Evolutionary conservation across 148 eudicot genomes (phyloP).

Genomic region (Vaccinium darrowii): DNA sequence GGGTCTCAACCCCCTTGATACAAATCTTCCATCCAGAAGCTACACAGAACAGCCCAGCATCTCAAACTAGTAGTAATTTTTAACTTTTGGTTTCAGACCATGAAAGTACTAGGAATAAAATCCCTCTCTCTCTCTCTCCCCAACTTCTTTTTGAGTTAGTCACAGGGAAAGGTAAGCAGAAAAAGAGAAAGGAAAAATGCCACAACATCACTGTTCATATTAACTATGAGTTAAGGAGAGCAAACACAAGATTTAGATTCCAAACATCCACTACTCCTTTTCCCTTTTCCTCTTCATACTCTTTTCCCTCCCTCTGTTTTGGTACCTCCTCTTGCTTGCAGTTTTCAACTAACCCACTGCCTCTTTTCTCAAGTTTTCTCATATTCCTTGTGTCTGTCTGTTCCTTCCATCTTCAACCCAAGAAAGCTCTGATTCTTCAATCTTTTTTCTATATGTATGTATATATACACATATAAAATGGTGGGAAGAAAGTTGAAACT

Average conservation of each 20-base stretch:
- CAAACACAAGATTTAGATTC: conserved; percentile 39
- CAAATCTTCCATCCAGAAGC: neutral
- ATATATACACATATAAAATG: conserved; percentile 8
- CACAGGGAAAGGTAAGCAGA: conserved; percentile 25
- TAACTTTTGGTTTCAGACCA: conserved; percentile 17
- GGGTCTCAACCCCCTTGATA: neutral
- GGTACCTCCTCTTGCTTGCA: conserved; percentile 60
- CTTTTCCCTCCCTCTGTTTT: conserved; percentile 22
- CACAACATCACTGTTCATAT: neutral
- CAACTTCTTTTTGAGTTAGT: conserved; percentile 33
- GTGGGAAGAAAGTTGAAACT: conserved; percentile 12
- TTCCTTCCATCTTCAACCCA: conserved; percentile 56
- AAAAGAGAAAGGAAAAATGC: conserved; percentile 24
- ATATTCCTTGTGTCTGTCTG: conserved; percentile 61
- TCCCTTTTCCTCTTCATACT: conserved; percentile 15
- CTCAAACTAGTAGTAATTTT: neutral
- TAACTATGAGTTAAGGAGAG: conserved; percentile 8
- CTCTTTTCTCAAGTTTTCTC: conserved; percentile 77
- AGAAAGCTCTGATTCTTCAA: conserved; percentile 77
- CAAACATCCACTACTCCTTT: conserved; percentile 38
- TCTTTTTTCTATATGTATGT: conserved; percentile 33
- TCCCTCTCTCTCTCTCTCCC: conserved; percentile 2
- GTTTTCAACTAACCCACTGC: conserved; percentile 55
- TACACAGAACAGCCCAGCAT: neutral
- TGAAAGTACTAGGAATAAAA: conserved; percentile 20